Evolutionary conservation across 768 basidiomycete genomes (phyloP), one percentile per base, ranked within the genome.

Genomic region (Lactifluus hygrophoroides): DNA sequence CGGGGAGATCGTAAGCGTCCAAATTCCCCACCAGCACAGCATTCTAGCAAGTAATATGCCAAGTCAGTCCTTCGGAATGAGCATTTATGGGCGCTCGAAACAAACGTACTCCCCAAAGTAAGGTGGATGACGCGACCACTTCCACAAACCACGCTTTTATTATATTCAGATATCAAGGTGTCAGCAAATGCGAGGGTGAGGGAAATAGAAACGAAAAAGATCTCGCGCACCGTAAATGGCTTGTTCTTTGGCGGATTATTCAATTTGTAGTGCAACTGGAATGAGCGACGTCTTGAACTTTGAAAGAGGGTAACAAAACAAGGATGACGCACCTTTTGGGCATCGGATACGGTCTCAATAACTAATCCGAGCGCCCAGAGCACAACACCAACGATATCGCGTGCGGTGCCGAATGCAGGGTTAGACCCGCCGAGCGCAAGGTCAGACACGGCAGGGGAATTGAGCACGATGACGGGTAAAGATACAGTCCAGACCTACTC

Each of bases 71-170:
- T 34, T 14, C 21, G 17, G 21, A 9, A 25, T 11, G 30, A 57
- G 60, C 27, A 16, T 63, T 27, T 64, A 34, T 3, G 8, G 23
- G 42, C 44, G 37, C 6, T 14, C 10, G 3, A 21, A 27, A 30
- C 7, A 58, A 75, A 76, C 66, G 70, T 83, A 53, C 80, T 87
- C 85, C 66, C 85, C 85, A 64, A 86, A 85, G 67, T 86, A 87
- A 0, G 84, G 81, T 19, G 85, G 85, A 63, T 87, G 84, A 3
- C 85, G 76, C 23, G 80, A 79, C 75, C 77, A 82, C 13, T 66
- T 71, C 82, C 82, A 82, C 2, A 82, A 61, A 5, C 81, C 82
- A 37, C 61, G 69, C 79, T 82, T 73, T 27, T 79, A 75, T 3
- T 69, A 69, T 23, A 75, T 69, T 65, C 6, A 32, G 8, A 40